These are phyloP conservation scores for Dioscorea alata DNA, from an alignment of 106 monocot genomes.

Conservation along the genomic window DNA sequence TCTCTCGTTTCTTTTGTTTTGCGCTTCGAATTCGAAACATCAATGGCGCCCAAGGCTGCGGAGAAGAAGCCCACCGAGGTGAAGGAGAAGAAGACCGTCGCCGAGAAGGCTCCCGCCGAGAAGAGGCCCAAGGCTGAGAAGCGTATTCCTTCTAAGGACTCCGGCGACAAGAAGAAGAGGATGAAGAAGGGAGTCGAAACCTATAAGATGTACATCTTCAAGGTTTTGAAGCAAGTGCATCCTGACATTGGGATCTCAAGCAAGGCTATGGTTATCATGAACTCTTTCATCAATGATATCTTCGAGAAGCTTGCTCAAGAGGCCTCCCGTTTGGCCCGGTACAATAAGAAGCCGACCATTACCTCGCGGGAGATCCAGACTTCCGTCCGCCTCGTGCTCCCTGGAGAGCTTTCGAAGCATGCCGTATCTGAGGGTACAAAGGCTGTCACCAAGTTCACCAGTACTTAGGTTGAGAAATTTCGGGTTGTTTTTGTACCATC, in stretches of 20 bases:
- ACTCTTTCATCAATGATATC: slow-evolving; percentile 95
- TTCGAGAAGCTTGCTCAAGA: slow-evolving; percentile 96
- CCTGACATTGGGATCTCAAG: slow-evolving; percentile 93
- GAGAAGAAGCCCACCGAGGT: slow-evolving; percentile 48
- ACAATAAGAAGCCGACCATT: slow-evolving; percentile 82
- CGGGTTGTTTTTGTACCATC: neutral
- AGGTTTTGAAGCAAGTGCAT: slow-evolving; percentile 96
- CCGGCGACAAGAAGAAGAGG: slow-evolving; percentile 43
- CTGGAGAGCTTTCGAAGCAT: slow-evolving; percentile 79
- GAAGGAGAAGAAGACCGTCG: slow-evolving; percentile 42
- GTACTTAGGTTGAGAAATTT: slow-evolving; percentile 16
- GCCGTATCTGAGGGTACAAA: slow-evolving; percentile 56
- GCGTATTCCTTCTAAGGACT: too few species aligned
- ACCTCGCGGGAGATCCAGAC: slow-evolving; percentile 86
- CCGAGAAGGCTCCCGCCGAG: slow-evolving; percentile 26
- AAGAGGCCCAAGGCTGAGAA: slow-evolving; percentile 35
- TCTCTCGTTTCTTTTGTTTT: too few species aligned
- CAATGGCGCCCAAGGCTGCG: slow-evolving; percentile 23
- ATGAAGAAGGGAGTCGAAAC: slow-evolving; percentile 58
- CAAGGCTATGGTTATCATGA: slow-evolving; percentile 99
- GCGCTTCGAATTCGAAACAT: neutral
- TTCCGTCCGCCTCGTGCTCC: slow-evolving; percentile 67
- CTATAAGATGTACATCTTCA: slow-evolving; percentile 99
- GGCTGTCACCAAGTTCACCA: slow-evolving; percentile 50
- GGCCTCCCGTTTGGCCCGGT: slow-evolving; percentile 54